Conservation (phyloP, 257 asterid species). For the Thymus mandschuricus region DNA sequence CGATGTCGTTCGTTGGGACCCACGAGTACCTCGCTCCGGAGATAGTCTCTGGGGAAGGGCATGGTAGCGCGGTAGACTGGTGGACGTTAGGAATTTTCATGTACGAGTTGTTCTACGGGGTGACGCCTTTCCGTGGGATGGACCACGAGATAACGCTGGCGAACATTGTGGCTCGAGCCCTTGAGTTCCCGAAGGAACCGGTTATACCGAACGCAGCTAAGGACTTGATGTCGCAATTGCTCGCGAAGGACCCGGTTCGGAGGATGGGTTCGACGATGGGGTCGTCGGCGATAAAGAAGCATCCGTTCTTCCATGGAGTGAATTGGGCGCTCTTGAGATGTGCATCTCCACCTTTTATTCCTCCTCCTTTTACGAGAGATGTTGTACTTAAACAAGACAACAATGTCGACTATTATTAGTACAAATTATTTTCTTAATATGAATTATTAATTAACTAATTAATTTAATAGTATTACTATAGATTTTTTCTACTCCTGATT, state of each 20-base stretch:
- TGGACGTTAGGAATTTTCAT: conserved; percentile 76
- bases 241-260: conserved; percentile 61
- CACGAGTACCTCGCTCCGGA: conserved; percentile 84
- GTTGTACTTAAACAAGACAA: conserved; percentile 18
- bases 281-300: conserved; percentile 66
- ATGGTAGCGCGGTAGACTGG: conserved; percentile 84
- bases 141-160: conserved; percentile 67
- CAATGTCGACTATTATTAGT: conserved; percentile 39
- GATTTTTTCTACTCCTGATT: too few species aligned
- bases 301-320: conserved; percentile 66
- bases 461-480: not conserved
- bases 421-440: not conserved
- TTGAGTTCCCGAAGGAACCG: conserved; percentile 50
- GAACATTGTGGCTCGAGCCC: conserved; percentile 59
- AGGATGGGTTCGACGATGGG: conserved; percentile 67
- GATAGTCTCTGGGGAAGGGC: conserved; percentile 78
- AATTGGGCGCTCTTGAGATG: conserved; percentile 70
- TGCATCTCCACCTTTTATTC: conserved; percentile 40
- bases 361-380: conserved; percentile 34
- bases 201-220: conserved; percentile 35
- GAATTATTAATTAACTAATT: not conserved
- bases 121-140: conserved; percentile 59
- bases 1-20: conserved; percentile 76
- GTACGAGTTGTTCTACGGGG: conserved; percentile 60
- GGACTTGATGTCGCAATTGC: conserved; percentile 58